Percentiles rank a stretch among this genome's conserved stretches.
Evolutionary conservation across 2,329 filamentous ascomycete genomes (phyloP).

Genomic region (Fragosphaeria purpurea): DNA sequence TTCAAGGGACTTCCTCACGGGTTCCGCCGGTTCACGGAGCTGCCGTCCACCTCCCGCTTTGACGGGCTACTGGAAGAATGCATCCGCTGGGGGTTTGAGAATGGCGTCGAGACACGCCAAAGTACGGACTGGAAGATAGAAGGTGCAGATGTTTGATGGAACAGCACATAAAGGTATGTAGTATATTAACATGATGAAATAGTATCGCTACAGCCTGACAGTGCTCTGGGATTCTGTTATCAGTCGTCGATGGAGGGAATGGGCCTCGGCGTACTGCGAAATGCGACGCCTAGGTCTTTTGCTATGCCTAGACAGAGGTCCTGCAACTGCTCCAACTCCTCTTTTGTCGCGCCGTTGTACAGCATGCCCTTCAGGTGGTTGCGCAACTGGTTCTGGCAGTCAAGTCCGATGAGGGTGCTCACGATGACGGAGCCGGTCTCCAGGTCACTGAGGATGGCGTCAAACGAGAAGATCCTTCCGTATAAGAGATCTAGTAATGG

Average conservation of each 20-base stretch:
- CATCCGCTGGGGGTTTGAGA: neutral
- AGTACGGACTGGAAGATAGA: neutral
- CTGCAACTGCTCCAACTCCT: neutral
- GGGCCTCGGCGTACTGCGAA: neutral
- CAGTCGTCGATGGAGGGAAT: neutral
- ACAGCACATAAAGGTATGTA: no score
- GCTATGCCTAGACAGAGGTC: neutral
- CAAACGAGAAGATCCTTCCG: slow-evolving; percentile 6
- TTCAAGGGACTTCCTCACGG: slow-evolving; percentile 1
- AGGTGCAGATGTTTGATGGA: no score
- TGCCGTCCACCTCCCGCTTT: neutral
- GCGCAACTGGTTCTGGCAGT: slow-evolving; percentile 5
- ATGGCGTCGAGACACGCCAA: neutral
- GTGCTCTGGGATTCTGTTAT: neutral
- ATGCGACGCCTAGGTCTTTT: neutral
- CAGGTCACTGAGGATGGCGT: slow-evolving; percentile 5
- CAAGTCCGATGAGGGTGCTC: slow-evolving; percentile 4
- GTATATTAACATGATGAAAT: no score
- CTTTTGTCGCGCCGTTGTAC: slow-evolving; percentile 6
- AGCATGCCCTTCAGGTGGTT: slow-evolving; percentile 8
- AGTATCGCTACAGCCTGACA: no score
- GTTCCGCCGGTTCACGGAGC: neutral
- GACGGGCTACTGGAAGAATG: neutral
- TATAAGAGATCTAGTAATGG: slow-evolving; percentile 2
- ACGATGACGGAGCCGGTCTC: slow-evolving; percentile 7